These are phyloP conservation scores for Ophiostoma perfectum DNA, from an alignment of 2,329 filamentous ascomycete species.

Conservation along the genomic window DNA sequence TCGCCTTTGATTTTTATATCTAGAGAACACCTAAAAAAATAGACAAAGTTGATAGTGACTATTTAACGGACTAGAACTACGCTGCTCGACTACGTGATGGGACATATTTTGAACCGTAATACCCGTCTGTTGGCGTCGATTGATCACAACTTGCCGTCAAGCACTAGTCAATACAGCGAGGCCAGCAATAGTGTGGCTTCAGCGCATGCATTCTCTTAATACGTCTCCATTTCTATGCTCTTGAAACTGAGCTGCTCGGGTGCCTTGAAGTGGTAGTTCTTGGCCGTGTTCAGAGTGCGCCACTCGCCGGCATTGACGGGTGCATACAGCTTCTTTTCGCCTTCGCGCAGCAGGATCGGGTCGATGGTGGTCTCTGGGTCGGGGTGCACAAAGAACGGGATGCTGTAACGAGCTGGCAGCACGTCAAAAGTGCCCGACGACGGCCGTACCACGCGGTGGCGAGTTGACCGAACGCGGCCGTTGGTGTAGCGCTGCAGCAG, in stretches of 20 bases:
- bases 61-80: no score
- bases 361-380: conserved; percentile 10
- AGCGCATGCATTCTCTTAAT: background rate
- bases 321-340: conserved; percentile 5
- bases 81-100: no score
- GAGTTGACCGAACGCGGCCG: conserved; percentile 11
- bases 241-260: conserved; percentile 12
- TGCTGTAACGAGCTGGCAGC: conserved; percentile 7
- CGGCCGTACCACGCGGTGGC: conserved; percentile 1
- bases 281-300: conserved; percentile 15
- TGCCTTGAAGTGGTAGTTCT: conserved; percentile 14
- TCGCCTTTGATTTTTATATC: no score
- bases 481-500: conserved; percentile 19
- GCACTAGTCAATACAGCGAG: background rate
- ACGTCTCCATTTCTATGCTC: conserved; percentile 13
- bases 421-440: conserved; percentile 4
- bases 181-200: background rate
- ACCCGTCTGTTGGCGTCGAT: no score
- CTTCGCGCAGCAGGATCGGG: conserved; percentile 8
- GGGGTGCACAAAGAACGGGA: conserved; percentile 10
- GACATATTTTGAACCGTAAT: no score
- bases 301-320: conserved; percentile 12
- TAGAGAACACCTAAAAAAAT: no score
- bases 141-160: no score
- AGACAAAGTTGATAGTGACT: no score